Conservation (phyloP, 208 protist genomes). For the Acanthamoeba triangularis region DNA sequence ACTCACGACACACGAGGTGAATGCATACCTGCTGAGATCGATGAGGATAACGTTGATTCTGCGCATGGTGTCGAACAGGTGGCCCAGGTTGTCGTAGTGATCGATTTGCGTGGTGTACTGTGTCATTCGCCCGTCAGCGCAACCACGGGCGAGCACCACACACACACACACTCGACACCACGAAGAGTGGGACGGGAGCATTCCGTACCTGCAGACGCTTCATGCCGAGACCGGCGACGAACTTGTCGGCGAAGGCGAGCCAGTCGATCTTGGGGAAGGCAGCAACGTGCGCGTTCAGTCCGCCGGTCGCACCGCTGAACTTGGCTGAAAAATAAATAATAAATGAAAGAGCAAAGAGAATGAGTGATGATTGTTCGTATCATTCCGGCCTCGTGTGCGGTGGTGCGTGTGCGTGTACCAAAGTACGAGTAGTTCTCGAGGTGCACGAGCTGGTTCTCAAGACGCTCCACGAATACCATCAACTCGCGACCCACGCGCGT, state of each 20-base stretch:
- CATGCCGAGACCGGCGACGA: constrained; percentile 85
- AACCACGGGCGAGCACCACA: neutral
- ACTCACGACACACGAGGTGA: neutral
- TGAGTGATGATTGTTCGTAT: neutral
- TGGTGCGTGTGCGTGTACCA: neutral
- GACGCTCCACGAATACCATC: constrained; percentile 95
- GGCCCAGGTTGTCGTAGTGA: constrained; percentile 96
- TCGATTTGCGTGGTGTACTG: constrained; percentile 97
- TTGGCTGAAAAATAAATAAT: constrained; percentile 93
- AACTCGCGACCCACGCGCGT: constrained; percentile 94
- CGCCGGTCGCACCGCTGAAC: constrained; percentile 97
- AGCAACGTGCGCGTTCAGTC: constrained; percentile 95
- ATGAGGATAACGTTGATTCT: constrained; percentile 96
- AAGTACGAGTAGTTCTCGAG: constrained; percentile 39
- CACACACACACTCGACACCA: neutral
- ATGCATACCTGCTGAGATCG: constrained; percentile 89
- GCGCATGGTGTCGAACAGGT: constrained; percentile 94
- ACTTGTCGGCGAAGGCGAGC: constrained; percentile 93
- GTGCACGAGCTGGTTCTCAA: constrained; percentile 90
- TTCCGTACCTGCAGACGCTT: constrained; percentile 43
- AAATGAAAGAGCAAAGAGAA: constrained; percentile 11
- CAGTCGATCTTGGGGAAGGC: constrained; percentile 95
- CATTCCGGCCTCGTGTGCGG: neutral
- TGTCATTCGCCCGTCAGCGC: neutral
- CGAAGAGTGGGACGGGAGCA: neutral